Base-by-base conservation (phyloP, 2,329 filamentous ascomycete species). In the Ceratocystis lukuohia region DNA sequence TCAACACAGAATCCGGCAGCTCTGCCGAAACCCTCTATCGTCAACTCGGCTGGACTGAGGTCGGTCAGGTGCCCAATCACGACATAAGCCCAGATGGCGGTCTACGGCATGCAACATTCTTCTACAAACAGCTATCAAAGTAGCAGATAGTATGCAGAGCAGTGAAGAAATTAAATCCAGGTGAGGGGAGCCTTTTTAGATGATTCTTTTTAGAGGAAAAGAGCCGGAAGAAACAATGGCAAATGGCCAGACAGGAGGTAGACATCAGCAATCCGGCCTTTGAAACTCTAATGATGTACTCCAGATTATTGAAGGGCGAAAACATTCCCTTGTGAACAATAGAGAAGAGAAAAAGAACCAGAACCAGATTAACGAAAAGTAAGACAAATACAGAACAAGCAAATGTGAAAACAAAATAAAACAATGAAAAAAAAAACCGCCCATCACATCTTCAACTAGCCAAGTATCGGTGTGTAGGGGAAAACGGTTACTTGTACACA, bases 21-120 rank as follows among this genome's bases (percentile, higher is more conserved):
- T 73, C 75, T 7, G 84, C 82, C 2, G 83, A 84, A 71, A 68
- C 73, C 7, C 75, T 84, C 5, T 87, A 81, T 73, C 78, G 75
- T 37, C 79, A 76, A 66, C 74, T 86, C n/a, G 83, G 82, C 3
- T 88, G 84, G 70, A 74, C 74, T 7, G 78, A 81, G 71, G 73
- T 82, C 17, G 84, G 84, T 30, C 78, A 76, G 63, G 78, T 87
- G 41, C 82, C 82, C 17, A 77, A 77, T 57, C 84, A 81, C 74
- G 78, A 76, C 63, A 74, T 80, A 66, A 80, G 76, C 69, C 80
- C 80, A 20, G 75, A 76, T 10, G 78, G 80, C 30, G 77, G 77
- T 57, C 72, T 81, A 65, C 79, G 77, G 69, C 79, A 80, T 68
- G 80, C 79, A 64, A 78, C 79, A 0, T 82, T 84, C 70, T 83